Percentiles rank a stretch among this genome's conserved stretches.
phyloP scores from a whole-genome alignment of 129 eudicot species.

The Solidago caesia region DNA sequence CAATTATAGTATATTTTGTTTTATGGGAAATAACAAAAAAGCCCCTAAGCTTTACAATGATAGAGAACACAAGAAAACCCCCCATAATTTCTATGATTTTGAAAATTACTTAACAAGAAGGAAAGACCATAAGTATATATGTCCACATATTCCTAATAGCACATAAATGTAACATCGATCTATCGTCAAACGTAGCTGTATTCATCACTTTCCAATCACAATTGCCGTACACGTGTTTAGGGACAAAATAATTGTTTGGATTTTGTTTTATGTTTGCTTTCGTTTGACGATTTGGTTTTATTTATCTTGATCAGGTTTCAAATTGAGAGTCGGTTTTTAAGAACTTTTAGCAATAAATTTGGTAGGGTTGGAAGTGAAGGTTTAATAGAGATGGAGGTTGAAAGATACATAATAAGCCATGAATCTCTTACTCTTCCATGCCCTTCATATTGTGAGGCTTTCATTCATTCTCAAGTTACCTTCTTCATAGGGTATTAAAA shows the following conservation, averaged over 20 bases:
- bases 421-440: conserved; percentile 24
- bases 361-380: conserved; percentile 29
- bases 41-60: conserved; percentile 19
- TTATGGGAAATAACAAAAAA: conserved; percentile 22
- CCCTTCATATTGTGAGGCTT: conserved; percentile 35
- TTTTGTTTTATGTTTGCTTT: conserved; percentile 29
- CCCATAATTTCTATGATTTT: neutral
- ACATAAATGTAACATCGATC: conserved; percentile 13
- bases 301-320: conserved; percentile 9
- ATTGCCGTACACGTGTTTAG: conserved; percentile 37
- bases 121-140: neutral
- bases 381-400: conserved; percentile 19
- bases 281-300: conserved; percentile 1
- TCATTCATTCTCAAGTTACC: conserved; percentile 35
- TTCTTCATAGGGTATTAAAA: conserved; percentile 28
- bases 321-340: conserved; percentile 22
- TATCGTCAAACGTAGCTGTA: conserved; percentile 15
- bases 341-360: conserved; percentile 35
- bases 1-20: conserved; percentile 20
- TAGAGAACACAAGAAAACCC: neutral
- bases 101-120: conserved; percentile 19
- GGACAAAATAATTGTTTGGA: conserved; percentile 32
- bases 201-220: neutral
- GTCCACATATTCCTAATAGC: conserved; percentile 4
- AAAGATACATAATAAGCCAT: conserved; percentile 20